phyloP scores from a whole-genome alignment of 2,329 filamentous ascomycete species.

The Epichloe uncinata region DNA sequence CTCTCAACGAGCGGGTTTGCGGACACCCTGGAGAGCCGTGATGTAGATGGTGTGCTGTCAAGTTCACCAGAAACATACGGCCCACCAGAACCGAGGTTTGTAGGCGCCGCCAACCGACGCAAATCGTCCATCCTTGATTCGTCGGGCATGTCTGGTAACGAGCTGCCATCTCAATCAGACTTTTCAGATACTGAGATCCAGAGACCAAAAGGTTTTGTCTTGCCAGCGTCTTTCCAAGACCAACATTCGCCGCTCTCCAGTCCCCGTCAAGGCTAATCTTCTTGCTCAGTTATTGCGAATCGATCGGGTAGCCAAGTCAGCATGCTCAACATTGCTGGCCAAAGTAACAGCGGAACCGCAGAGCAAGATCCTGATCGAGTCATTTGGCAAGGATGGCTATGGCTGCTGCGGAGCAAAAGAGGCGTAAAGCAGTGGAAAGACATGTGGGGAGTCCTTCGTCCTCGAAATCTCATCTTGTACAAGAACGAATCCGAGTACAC shows the following conservation, averaged over 20 bases:
- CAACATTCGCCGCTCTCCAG: background rate
- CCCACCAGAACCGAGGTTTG: constrained; percentile 22
- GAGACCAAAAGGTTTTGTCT: constrained; percentile 26
- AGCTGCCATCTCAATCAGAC: constrained; percentile 71
- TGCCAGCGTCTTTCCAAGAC: background rate
- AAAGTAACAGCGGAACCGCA: constrained; percentile 15
- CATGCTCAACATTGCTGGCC: constrained; percentile 19
- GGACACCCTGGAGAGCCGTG: constrained; percentile 11
- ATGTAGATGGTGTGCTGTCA: constrained; percentile 32
- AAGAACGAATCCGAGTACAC: constrained; percentile 88
- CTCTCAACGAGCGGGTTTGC: constrained; percentile 1
- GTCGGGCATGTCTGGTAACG: constrained; percentile 49
- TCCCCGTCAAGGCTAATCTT: background rate
- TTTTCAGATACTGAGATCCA: constrained; percentile 58
- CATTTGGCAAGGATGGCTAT: constrained; percentile 87
- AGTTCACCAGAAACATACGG: constrained; percentile 48
- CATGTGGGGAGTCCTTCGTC: constrained; percentile 81
- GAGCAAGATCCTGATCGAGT: constrained; percentile 70
- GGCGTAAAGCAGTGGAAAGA: constrained; percentile 90
- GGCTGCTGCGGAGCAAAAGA: constrained; percentile 67
- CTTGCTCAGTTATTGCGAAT: constrained; percentile 15
- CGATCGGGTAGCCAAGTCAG: constrained; percentile 53
- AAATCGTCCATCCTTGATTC: constrained; percentile 51
- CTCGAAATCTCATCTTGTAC: constrained; percentile 76
- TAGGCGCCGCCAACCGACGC: constrained; percentile 26